Evolutionary conservation across 2,329 filamentous ascomycete genomes (phyloP).

Genomic region (Trichoderma koningiopsis): DNA sequence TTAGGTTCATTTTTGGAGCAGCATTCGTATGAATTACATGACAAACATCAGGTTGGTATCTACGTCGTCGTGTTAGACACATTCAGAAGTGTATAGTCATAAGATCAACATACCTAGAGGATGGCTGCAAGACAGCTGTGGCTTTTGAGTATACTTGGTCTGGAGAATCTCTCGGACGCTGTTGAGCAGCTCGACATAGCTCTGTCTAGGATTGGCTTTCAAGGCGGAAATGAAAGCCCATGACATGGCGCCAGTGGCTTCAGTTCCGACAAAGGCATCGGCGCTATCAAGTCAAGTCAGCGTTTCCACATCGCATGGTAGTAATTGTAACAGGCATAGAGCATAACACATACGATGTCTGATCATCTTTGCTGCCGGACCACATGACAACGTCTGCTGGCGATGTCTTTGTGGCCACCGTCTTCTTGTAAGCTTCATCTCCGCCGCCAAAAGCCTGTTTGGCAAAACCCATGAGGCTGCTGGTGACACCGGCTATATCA

Average conservation of each 20-base stretch:
- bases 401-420: conserved; percentile 86
- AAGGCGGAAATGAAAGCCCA: conserved; percentile 93
- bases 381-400: conserved; percentile 97
- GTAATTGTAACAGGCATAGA: not conserved
- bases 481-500: conserved; percentile 79
- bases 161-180: conserved; percentile 88
- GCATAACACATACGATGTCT: conserved; percentile 67
- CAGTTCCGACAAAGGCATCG: conserved; percentile 82
- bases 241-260: conserved; percentile 97
- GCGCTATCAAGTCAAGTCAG: conserved; percentile 57
- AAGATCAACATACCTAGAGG: conserved; percentile 72
- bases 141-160: conserved; percentile 89
- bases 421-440: conserved; percentile 76
- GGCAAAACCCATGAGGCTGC: conserved; percentile 77
- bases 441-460: conserved; percentile 86
- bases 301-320: not conserved
- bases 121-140: conserved; percentile 94
- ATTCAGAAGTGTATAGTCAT: not conserved
- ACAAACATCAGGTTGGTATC: conserved; percentile 68
- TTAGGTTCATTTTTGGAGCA: not conserved
- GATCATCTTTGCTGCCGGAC: conserved; percentile 93
- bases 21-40: conserved; percentile 50
- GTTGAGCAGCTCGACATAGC: conserved; percentile 93
- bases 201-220: conserved; percentile 92
- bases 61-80: conserved; percentile 37